phyloP scores from a whole-genome alignment of 2,329 filamentous ascomycete species.

The Plenodomus lindquistii region DNA sequence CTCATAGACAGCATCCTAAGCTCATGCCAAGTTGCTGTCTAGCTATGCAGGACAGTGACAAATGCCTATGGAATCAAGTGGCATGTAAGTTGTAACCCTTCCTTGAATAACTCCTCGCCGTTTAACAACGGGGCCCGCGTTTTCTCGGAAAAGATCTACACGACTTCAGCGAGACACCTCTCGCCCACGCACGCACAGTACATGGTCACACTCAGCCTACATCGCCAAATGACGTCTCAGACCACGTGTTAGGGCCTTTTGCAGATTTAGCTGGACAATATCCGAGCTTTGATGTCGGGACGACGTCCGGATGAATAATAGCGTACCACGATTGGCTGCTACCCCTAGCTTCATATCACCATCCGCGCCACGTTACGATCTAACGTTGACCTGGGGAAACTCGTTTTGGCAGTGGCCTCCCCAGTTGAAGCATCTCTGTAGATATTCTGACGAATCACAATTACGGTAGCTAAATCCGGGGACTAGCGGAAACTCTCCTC shows the following conservation, averaged over 20 bases:
- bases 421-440: neutral
- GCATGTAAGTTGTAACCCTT: too few relatives aligned
- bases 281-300: neutral
- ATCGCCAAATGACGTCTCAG: neutral
- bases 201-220: too few relatives aligned
- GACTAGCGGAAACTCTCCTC: constrained; percentile 1
- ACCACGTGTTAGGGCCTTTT: neutral
- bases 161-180: neutral
- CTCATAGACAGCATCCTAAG: too few relatives aligned
- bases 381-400: neutral
- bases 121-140: neutral
- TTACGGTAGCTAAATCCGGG: neutral
- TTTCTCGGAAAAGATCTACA: neutral
- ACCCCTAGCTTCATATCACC: neutral
- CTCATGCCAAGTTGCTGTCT: too few relatives aligned
- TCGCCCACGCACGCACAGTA: neutral
- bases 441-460: neutral
- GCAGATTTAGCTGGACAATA: neutral
- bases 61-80: neutral
- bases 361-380: neutral
- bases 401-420: neutral
- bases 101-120: neutral
- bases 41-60: neutral
- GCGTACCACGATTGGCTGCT: neutral
- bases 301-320: neutral